phyloP scores from a whole-genome alignment of 2,329 filamentous ascomycete species.

The Claviceps arundinis region DNA sequence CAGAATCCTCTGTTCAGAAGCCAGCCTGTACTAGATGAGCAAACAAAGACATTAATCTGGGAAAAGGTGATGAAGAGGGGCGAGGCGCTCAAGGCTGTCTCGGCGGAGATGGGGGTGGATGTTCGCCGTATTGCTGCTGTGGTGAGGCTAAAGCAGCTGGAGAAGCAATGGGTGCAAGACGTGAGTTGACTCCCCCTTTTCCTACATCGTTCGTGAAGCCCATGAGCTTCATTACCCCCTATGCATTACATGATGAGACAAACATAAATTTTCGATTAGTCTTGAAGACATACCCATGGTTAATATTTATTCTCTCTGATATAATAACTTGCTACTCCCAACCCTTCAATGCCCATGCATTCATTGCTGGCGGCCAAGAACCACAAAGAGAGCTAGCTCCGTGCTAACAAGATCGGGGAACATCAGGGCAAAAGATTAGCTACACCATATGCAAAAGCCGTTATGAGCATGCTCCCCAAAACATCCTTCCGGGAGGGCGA shows the following conservation, averaged over 20 bases:
- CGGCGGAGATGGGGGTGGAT: conserved; percentile 64
- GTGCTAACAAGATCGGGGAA: neutral
- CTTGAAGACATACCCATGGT: conserved; percentile 95
- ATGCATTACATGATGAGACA: conserved; percentile 36
- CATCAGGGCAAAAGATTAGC: conserved; percentile 63
- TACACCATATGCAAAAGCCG: conserved; percentile 59
- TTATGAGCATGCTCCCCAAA: conserved; percentile 68
- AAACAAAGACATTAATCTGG: conserved; percentile 62
- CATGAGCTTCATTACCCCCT: neutral
- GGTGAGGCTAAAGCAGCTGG: conserved; percentile 71
- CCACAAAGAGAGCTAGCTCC: too few relatives aligned
- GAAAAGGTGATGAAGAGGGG: conserved; percentile 49
- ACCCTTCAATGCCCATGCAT: neutral
- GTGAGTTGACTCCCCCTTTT: conserved; percentile 38
- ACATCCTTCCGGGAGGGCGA: conserved; percentile 41
- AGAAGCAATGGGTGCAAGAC: conserved; percentile 62
- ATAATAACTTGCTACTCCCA: conserved; percentile 23
- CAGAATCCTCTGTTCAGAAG: conserved; percentile 58
- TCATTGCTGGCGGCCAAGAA: too few relatives aligned
- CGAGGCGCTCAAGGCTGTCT: conserved; percentile 61
- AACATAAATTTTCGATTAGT: conserved; percentile 82
- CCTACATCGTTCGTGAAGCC: neutral
- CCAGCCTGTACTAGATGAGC: conserved; percentile 60
- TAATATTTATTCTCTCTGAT: conserved; percentile 29
- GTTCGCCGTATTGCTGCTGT: conserved; percentile 77